Conservation (phyloP, 2,329 filamentous ascomycete genomes). For the Fusarium subglutinans region DNA sequence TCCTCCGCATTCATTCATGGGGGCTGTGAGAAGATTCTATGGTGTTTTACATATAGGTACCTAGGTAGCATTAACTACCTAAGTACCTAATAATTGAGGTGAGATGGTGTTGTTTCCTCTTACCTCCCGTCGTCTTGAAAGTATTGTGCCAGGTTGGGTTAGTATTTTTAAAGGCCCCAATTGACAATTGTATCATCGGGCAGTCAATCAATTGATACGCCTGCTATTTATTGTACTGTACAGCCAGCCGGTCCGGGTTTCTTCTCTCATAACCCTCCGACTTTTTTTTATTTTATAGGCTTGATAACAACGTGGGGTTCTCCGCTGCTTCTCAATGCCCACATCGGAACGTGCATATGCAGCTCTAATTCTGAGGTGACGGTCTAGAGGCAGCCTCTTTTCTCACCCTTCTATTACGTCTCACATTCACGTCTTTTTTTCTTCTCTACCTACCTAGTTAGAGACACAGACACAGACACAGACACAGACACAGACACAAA, state of each 20-base stretch:
- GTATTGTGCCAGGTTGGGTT: neutral
- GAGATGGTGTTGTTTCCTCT: conserved; percentile 26
- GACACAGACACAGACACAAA: neutral
- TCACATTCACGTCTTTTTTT: conserved; percentile 14
- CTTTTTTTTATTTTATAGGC: neutral
- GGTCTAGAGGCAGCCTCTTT: conserved; percentile 16
- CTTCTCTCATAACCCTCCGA: conserved; percentile 7
- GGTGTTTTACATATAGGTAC: conserved; percentile 14
- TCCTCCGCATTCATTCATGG: neutral
- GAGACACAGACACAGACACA: neutral
- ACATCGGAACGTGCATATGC: conserved; percentile 21
- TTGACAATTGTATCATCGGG: neutral
- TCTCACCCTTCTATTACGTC: conserved; percentile 15
- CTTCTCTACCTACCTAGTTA: neutral
- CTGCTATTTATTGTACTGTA: neutral
- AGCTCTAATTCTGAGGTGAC: conserved; percentile 1
- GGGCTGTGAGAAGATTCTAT: neutral
- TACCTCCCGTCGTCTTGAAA: neutral
- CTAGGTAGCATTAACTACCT: neutral
- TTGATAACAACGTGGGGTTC: conserved; percentile 30
- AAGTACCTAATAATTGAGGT: too few relatives aligned
- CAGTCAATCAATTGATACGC: neutral
- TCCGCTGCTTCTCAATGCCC: conserved; percentile 15
- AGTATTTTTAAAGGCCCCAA: neutral
- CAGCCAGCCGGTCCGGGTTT: conserved; percentile 27